These are phyloP conservation scores for Solanum phureja DNA, from an alignment of 257 asterid species.

Conservation along the genomic window DNA sequence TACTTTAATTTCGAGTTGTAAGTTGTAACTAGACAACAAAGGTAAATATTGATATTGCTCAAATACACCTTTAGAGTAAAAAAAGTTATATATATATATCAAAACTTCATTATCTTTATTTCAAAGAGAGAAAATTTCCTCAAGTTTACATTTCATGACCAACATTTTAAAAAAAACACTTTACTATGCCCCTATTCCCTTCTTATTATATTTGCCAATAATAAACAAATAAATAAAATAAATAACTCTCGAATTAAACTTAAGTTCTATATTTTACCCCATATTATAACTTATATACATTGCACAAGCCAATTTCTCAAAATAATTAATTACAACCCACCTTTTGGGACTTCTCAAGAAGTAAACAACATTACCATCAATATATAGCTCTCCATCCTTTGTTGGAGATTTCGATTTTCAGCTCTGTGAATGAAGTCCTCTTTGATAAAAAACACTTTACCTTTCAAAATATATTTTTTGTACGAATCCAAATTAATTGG, in stretches of 20 bases:
- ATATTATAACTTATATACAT: background rate
- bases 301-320: background rate
- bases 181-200: background rate
- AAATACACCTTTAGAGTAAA: no score
- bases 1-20: no score
- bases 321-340: background rate
- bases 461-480: background rate
- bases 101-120: background rate
- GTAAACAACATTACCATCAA: background rate
- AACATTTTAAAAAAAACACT: background rate
- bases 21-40: no score
- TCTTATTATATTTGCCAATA: background rate
- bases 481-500: background rate
- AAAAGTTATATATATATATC: background rate
- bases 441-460: background rate
- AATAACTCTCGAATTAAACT: background rate
- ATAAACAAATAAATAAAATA: background rate
- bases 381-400: background rate
- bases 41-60: no score
- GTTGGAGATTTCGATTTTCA: background rate
- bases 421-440: background rate
- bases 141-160: background rate
- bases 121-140: background rate
- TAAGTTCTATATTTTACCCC: background rate
- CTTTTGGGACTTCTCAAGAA: background rate